Evolutionary conservation across 2,329 filamentous ascomycete genomes (phyloP).

Genomic region (Drechslerella stenobrocha): DNA sequence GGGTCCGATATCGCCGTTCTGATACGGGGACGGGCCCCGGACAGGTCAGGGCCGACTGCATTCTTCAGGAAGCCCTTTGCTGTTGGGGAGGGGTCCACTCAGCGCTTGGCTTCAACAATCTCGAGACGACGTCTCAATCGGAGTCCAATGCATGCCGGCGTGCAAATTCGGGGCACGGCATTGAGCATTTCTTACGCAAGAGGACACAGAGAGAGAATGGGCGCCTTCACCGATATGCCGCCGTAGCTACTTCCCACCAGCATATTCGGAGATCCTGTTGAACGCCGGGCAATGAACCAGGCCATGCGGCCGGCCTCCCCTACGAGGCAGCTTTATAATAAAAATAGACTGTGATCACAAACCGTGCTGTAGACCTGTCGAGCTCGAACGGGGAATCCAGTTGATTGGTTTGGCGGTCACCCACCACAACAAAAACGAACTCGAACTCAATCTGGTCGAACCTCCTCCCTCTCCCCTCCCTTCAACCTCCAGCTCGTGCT

Average conservation of each 20-base stretch:
- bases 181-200: background rate
- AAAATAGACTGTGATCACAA: no score
- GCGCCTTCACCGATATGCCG: conserved; percentile 25
- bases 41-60: conserved; percentile 18
- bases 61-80: background rate
- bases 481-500: conserved; percentile 39
- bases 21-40: conserved; percentile 26
- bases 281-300: no score
- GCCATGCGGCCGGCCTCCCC: no score
- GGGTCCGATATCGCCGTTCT: conserved; percentile 23
- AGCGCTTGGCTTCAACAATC: conserved; percentile 39
- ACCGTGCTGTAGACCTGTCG: background rate
- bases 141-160: conserved; percentile 5
- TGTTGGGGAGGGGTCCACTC: conserved; percentile 29
- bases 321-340: no score
- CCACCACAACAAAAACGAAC: conserved; percentile 41
- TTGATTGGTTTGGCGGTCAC: conserved; percentile 11
- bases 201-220: conserved; percentile 7
- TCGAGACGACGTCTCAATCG: background rate
- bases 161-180: background rate
- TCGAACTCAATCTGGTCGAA: conserved; percentile 47
- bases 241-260: background rate
- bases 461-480: conserved; percentile 42
- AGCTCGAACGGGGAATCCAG: conserved; percentile 3
- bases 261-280: background rate